Base-by-base conservation (phyloP, 73 alveolate genomes). In the Tetrahymena borealis region DNA sequence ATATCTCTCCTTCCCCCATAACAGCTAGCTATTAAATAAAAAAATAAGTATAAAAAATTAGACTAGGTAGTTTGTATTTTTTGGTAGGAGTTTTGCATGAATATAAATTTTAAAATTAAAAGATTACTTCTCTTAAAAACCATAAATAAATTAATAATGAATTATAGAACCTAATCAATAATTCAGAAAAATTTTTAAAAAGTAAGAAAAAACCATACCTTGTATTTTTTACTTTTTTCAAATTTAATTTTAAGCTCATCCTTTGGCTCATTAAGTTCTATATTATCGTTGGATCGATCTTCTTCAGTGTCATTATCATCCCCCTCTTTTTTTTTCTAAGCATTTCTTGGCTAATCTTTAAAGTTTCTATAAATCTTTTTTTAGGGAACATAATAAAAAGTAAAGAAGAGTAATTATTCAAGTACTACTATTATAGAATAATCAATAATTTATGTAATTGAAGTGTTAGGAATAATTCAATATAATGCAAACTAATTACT, bases 1-100 rank as follows among this genome's bases (percentile, higher is more conserved):
- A 40, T 39, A 94, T 32, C 20, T 94, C 93, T 4, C 97, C 97
- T n/a, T 60, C 28, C 28, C 85, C 85, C 38, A 60, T 60, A 7
- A 37, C 40, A 11, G 33, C 94, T 35, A 33, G 91, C 90, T 16
- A n/a, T 91, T 77, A 60, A 60, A 32, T 39, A 94, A 91, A 78
- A 39, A 18, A 60, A 28, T 24, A 3, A 31, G n/a, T 4, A 1
- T 20, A 15, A 7, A 15, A 78, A 91, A 91, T 1, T 2, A 91
- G 40, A 94, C 60, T 78, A 38, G 90, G 0, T 33, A 32, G 0
- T 40, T 79, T 60, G 60, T 77, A 60, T 37, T 33, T 32, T 24
- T 41, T 28, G 77, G 42, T 32, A 78, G 36, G 40, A 91, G 77
- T 40, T 32, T 94, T 78, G 32, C 79, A 42, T 91, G n/a, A n/a